Evolutionary conservation across 768 basidiomycete genomes (phyloP).

Genomic region (Trichaptum fuscoviolaceum): DNA sequence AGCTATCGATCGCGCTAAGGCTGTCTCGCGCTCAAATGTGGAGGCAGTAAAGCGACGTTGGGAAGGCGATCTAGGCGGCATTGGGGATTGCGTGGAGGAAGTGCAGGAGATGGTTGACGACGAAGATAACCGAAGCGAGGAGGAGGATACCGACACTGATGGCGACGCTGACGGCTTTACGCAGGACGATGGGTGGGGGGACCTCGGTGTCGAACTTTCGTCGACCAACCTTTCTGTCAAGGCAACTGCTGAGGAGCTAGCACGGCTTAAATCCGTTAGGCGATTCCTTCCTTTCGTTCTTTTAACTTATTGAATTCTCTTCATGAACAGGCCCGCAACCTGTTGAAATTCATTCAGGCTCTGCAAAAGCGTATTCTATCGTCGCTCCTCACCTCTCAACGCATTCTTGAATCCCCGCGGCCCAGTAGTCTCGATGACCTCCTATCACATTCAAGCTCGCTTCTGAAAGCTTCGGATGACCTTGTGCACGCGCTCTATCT

Average conservation of each 20-base stretch:
- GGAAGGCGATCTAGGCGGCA: slow-evolving; percentile 43
- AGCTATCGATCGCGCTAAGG: slow-evolving; percentile 46
- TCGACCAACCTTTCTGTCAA: slow-evolving; percentile 23
- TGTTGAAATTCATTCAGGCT: not conserved
- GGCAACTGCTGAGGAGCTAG: slow-evolving; percentile 46
- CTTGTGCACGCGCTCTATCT: slow-evolving; percentile 60
- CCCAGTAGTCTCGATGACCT: slow-evolving; percentile 44
- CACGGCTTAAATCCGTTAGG: slow-evolving; percentile 25
- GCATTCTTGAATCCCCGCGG: slow-evolving; percentile 19
- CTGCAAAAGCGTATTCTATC: slow-evolving; percentile 57
- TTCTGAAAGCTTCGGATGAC: slow-evolving; percentile 58
- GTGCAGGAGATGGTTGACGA: slow-evolving; percentile 48
- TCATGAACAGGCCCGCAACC: not conserved
- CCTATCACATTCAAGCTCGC: slow-evolving; percentile 40
- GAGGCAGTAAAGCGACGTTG: slow-evolving; percentile 19
- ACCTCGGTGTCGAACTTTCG: slow-evolving; percentile 41
- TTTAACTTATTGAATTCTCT: not conserved
- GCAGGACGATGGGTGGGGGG: slow-evolving; percentile 57
- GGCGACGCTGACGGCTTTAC: slow-evolving; percentile 26
- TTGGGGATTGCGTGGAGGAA: slow-evolving; percentile 60
- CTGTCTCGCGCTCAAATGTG: slow-evolving; percentile 17
- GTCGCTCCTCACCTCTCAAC: slow-evolving; percentile 37
- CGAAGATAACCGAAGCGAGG: slow-evolving; percentile 21
- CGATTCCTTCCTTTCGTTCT: not conserved
- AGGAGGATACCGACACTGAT: slow-evolving; percentile 22